Evolutionary conservation across 1,139 yeast species (phyloP).

Genomic region (Magnusiomyces ingens): DNA sequence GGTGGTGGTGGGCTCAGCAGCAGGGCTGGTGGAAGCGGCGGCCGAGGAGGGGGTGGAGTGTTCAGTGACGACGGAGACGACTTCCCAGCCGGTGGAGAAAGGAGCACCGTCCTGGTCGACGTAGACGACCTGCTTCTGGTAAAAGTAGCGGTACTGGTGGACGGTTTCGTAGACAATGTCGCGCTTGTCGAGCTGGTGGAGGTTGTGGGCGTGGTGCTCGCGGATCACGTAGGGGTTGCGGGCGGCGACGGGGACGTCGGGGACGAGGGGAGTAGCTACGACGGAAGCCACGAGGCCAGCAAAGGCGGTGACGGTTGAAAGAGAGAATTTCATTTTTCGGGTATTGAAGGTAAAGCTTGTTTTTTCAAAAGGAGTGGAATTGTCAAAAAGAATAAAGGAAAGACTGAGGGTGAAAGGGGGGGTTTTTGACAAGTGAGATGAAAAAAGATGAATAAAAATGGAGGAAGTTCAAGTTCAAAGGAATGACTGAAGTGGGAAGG

Average conservation of each 20-base stretch:
- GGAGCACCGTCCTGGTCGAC: conserved; percentile 34
- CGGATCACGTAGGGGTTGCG: neutral
- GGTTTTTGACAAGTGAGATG: no score
- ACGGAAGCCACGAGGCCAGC: neutral
- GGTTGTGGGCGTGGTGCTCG: conserved; percentile 12
- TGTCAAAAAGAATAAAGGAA: no score
- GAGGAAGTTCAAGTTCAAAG: neutral
- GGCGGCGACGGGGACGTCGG: conserved; percentile 8
- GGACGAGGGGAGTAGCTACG: conserved; percentile 5
- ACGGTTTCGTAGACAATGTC: conserved; percentile 31
- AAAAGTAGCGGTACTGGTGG: conserved; percentile 29
- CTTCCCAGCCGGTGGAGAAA: conserved; percentile 26
- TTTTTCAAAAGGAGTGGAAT: no score
- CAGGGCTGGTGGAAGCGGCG: conserved; percentile 17
- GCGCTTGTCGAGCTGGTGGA: conserved; percentile 21
- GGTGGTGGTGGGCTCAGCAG: conserved; percentile 13
- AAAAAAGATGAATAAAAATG: neutral
- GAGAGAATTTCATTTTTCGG: neutral
- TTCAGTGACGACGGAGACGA: conserved; percentile 32
- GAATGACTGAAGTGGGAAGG: neutral
- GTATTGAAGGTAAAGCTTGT: no score
- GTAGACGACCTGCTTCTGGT: conserved; percentile 31
- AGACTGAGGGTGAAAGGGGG: no score
- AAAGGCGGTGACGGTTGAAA: neutral
- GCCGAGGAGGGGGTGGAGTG: conserved; percentile 20